Evolutionary conservation across 192 early-diverging fungal genomes (phyloP).

Genomic region (Haplosporangium gracile): DNA sequence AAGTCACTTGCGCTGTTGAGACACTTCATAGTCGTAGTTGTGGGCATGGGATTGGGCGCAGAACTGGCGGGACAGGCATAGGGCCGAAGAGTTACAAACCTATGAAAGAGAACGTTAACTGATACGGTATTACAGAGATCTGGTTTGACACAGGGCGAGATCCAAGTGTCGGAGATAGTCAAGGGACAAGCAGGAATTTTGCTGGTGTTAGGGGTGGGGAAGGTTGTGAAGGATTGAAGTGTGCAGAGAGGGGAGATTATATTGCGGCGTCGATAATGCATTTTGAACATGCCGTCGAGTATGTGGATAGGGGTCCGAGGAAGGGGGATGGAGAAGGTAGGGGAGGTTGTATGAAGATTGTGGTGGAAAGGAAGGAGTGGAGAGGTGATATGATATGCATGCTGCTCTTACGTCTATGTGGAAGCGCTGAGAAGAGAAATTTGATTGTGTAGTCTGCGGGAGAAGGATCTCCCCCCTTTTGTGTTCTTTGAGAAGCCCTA

Average conservation of each 20-base stretch:
- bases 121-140: neutral
- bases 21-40: neutral
- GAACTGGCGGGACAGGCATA: neutral
- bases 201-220: neutral
- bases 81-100: neutral
- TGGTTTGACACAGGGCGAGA: neutral
- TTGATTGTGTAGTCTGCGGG: no score
- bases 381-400: neutral
- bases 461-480: no score
- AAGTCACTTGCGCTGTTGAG: neutral
- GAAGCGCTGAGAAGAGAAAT: neutral
- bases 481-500: no score
- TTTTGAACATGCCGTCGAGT: neutral
- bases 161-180: neutral
- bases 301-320: neutral
- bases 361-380: neutral
- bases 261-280: neutral
- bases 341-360: neutral
- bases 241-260: neutral
- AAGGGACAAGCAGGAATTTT: neutral
- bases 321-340: neutral
- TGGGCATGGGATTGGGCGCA: neutral
- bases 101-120: neutral
- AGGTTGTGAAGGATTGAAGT: neutral
- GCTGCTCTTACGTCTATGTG: neutral